Conservation (phyloP, 2,329 filamentous ascomycete species). For the Pochonia chlamydosporia region DNA sequence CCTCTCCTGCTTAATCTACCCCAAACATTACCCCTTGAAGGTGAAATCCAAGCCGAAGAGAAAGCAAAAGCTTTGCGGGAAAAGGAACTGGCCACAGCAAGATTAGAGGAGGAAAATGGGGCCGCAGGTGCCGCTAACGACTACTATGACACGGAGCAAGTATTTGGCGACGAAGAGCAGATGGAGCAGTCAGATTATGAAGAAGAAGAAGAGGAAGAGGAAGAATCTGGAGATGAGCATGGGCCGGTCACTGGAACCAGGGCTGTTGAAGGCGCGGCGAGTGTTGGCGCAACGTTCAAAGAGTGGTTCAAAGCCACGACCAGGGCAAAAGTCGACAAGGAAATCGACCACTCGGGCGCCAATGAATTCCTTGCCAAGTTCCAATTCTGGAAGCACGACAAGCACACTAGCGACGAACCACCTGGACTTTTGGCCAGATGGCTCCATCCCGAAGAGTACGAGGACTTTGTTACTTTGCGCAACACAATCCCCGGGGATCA, state of each 20-base stretch:
- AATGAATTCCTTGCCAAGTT: constrained; percentile 20
- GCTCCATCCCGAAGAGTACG: constrained; percentile 71
- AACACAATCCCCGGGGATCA: constrained; percentile 58
- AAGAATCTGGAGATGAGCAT: constrained; percentile 19
- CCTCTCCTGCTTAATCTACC: constrained; percentile 77
- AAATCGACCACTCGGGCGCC: constrained; percentile 20
- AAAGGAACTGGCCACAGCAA: constrained; percentile 16
- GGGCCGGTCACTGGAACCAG: constrained; percentile 19
- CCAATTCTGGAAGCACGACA: constrained; percentile 19
- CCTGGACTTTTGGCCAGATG: constrained; percentile 59
- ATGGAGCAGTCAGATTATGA: constrained; percentile 19
- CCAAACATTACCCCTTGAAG: constrained; percentile 57
- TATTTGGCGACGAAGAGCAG: constrained; percentile 27
- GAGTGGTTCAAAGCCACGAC: constrained; percentile 32
- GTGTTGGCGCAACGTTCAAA: constrained; percentile 23
- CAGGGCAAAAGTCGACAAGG: constrained; percentile 24
- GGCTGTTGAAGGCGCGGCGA: constrained; percentile 32
- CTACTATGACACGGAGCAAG: constrained; percentile 29
- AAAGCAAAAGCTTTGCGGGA: constrained; percentile 39
- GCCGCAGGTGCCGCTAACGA: constrained; percentile 22
- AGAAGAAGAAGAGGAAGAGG: constrained; percentile 20
- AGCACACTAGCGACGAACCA: constrained; percentile 18
- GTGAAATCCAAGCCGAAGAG: constrained; percentile 38
- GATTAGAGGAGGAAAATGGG: constrained; percentile 12
- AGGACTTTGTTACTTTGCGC: constrained; percentile 66